A percentile compares a stretch with the other conserved stretches of the same genome.
Evolutionary conservation across 1,284 basidiomycete species (phyloP).

Genomic region (Cryptococcus sp.): DNA sequence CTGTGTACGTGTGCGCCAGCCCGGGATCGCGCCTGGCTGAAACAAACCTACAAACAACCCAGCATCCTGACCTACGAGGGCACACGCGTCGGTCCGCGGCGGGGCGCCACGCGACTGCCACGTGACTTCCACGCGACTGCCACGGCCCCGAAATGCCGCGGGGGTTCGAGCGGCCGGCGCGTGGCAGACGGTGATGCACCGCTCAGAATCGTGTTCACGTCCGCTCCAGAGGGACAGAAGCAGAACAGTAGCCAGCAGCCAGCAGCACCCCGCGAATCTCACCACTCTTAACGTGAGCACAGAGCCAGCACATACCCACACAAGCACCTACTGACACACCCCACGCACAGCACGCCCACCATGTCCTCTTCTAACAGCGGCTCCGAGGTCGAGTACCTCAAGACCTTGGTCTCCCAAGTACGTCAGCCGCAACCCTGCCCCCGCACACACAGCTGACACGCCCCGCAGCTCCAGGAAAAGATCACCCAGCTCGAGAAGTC

Average conservation of each 20-base stretch:
- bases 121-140: neutral
- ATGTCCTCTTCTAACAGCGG: conserved; percentile 18
- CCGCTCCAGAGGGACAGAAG: too few relatives aligned
- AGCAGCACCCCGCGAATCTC: too few relatives aligned
- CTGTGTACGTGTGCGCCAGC: too few relatives aligned
- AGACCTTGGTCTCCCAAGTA: conserved; percentile 71
- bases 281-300: too few relatives aligned
- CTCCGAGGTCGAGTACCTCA: conserved; percentile 80
- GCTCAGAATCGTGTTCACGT: too few relatives aligned
- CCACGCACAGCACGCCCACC: neutral
- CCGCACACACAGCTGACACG: neutral
- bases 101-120: neutral
- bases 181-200: too few relatives aligned
- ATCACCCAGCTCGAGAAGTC: conserved; percentile 42
- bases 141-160: neutral
- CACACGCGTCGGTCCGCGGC: too few relatives aligned
- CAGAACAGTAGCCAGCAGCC: too few relatives aligned
- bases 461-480: conserved; percentile 44
- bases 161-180: neutral
- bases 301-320: neutral
- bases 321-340: neutral
- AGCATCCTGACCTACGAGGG: neutral
- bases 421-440: conserved; percentile 4
- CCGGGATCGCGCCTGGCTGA: too few relatives aligned
- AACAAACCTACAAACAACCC: too few relatives aligned